Evolutionary conservation across 768 basidiomycete genomes (phyloP), one percentile per base, ranked within the genome.

Genomic region (Russula abietina): DNA sequence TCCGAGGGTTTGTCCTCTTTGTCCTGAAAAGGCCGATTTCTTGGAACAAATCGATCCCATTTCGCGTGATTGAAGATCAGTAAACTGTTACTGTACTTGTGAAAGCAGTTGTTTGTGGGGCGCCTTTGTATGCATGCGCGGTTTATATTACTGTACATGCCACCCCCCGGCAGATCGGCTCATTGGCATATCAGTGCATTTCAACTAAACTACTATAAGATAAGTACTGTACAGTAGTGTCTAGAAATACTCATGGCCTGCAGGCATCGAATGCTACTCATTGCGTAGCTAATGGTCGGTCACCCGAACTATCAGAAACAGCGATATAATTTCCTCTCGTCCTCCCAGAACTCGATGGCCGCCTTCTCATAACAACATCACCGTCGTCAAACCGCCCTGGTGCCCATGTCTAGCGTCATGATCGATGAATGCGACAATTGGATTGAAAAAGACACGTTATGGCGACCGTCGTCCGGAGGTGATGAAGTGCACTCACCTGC

Each of bases 401-500:
- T 49, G 46, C 22, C 60, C 51, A 54, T 45, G 58, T 51, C 66
- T 68, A 50, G 12, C 11, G 14, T 17, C 8, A 16, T 43, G 43
- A 10, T 1, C 48, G 70, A 68, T 7, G 14, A 14, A 36, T 61
- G 54, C 55, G 54, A 52, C 55, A 45, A 50, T 59, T 48, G 55
- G 63, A 63, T 57, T n/a, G 63, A 57, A 52, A 39, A 36, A 2
- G 22, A 14, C 26, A 43, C 12, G 17, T 46, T 41, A 45, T 45
- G 8, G 22, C 30, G 22, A 28, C 17, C n/a, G 6, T 24, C 16
- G 22, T 45, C 7, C 17, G 10, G 33, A 36, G 22, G 43, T 39
- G 5, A 8, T 4, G 14, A 51, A 57, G 46, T 59, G 62, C 11
- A 53, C 67, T 5, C 30, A 90, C 91, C 82, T 91, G 88, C 91